Conservation (phyloP, 257 asterid genomes). For the Nicotiana paniculata region DNA sequence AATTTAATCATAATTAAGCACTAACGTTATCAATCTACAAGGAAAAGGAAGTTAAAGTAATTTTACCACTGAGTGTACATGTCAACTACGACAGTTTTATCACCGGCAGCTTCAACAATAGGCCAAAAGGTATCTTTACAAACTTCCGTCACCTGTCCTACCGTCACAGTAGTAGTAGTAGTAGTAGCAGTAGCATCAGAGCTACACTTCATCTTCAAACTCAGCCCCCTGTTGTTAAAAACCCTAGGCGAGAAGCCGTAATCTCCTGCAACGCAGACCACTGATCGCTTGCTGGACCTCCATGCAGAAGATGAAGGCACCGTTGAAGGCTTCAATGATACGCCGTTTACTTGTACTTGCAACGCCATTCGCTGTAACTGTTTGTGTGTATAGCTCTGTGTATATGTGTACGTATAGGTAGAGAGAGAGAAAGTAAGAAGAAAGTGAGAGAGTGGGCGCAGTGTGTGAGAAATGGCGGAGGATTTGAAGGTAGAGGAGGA, state of each 20-base stretch:
- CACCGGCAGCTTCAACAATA: constrained; percentile 66
- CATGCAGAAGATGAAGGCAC: constrained; percentile 18
- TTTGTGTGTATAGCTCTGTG: not conserved
- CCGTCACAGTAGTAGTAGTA: constrained; percentile 22
- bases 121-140: constrained; percentile 73
- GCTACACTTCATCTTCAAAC: constrained; percentile 38
- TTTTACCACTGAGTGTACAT: constrained; percentile 84
- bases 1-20: not conserved
- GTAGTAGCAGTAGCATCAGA: constrained; percentile 39
- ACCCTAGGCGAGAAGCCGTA: constrained; percentile 19
- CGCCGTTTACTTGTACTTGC: constrained; percentile 48
- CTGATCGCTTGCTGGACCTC: constrained; percentile 30
- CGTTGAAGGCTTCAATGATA: constrained; percentile 36
- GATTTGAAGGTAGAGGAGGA: constrained; percentile 7
- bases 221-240: constrained; percentile 25
- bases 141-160: constrained; percentile 67
- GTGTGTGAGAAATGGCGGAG: constrained; percentile 10
- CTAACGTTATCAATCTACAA: not conserved
- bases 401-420: not conserved
- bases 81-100: constrained; percentile 67
- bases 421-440: not conserved
- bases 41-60: not conserved
- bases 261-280: constrained; percentile 48
- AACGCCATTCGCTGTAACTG: constrained; percentile 44
- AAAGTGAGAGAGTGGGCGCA: not conserved